Conservation (phyloP, 768 basidiomycete genomes). For the Termitomyces sp. region DNA sequence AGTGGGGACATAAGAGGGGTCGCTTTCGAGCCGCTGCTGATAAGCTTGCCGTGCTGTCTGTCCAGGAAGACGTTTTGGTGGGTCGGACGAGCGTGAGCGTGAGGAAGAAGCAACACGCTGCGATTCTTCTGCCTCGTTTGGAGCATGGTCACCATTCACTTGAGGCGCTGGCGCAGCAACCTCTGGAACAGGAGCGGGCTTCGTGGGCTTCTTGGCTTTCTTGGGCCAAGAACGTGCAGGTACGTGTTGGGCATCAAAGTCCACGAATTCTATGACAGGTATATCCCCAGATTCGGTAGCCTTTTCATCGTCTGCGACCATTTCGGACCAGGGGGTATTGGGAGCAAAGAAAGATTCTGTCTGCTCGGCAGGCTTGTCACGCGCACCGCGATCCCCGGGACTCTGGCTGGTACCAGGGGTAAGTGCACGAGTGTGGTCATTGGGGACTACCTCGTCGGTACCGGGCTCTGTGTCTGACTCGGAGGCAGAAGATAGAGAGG, state of each 20-base stretch:
- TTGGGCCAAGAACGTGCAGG: slow-evolving; percentile 27
- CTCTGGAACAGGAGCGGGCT: slow-evolving; percentile 31
- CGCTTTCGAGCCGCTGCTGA: slow-evolving; percentile 72
- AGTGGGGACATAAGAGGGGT: slow-evolving; percentile 86
- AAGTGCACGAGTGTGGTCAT: slow-evolving; percentile 46
- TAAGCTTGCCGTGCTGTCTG: slow-evolving; percentile 82
- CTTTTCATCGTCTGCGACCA: slow-evolving; percentile 67
- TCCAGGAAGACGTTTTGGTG: slow-evolving; percentile 34
- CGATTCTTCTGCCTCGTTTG: slow-evolving; percentile 19
- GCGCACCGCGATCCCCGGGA: slow-evolving; percentile 36
- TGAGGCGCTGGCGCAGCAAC: slow-evolving; percentile 24
- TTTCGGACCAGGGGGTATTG: slow-evolving; percentile 71
- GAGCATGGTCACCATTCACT: slow-evolving; percentile 17
- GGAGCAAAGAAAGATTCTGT: slow-evolving; percentile 49
- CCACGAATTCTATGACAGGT: slow-evolving; percentile 78
- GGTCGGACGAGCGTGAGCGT: slow-evolving; percentile 20
- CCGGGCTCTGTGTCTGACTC: slow-evolving; percentile 71
- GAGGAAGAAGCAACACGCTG: slow-evolving; percentile 38
- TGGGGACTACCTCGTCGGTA: slow-evolving; percentile 55
- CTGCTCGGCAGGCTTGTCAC: slow-evolving; percentile 26
- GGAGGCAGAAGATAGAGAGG: slow-evolving; percentile 53
- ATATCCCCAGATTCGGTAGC: slow-evolving; percentile 60
- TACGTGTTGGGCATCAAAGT: slow-evolving; percentile 41
- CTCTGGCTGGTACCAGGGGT: slow-evolving; percentile 70
- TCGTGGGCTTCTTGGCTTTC: slow-evolving; percentile 36